phyloP scores from a whole-genome alignment of 495 filamentous ascomycete species.

The Gamarada debralockiae region DNA sequence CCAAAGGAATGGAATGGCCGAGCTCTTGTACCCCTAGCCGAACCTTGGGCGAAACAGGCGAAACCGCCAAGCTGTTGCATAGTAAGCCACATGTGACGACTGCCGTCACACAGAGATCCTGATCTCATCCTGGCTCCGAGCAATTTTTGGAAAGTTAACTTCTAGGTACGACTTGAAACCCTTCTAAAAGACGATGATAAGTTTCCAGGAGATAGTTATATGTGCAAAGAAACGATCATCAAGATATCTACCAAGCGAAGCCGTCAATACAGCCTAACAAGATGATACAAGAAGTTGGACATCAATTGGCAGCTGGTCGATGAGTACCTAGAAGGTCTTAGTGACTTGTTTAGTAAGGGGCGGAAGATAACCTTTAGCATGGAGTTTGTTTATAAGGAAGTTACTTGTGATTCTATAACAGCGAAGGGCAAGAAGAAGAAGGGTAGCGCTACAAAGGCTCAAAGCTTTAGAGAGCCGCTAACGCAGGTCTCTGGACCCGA shows the following conservation, averaged over 20 bases:
- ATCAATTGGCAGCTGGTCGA: constrained; percentile 16
- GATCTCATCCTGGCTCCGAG: constrained; percentile 17
- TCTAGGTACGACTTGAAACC: constrained; percentile 12
- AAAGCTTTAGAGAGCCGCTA: constrained; percentile 21
- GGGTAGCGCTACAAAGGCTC: constrained; percentile 17
- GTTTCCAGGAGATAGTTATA: constrained; percentile 15
- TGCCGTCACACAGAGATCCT: too few species aligned
- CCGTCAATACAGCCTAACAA: constrained; percentile 10
- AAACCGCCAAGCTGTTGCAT: too few species aligned
- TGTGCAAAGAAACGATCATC: constrained; percentile 18
- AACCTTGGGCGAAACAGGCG: too few species aligned
- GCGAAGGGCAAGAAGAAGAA: constrained; percentile 16
- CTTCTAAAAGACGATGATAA: constrained; percentile 16
- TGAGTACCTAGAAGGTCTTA: constrained; percentile 18
- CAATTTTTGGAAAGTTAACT: constrained; percentile 15
- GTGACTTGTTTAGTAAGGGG: constrained; percentile 17
- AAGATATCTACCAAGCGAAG: constrained; percentile 12
- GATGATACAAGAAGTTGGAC: constrained; percentile 17
- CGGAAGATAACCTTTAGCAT: constrained; percentile 21
- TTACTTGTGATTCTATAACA: constrained; percentile 14
- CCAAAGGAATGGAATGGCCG: too few species aligned
- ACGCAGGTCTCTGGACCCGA: constrained; percentile 15
- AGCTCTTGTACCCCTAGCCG: too few species aligned
- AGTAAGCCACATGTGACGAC: too few species aligned
- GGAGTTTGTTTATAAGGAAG: constrained; percentile 21